phyloP scores from a whole-genome alignment of 1,139 yeast genomes.

The Sugiyamaella paludigena region DNA sequence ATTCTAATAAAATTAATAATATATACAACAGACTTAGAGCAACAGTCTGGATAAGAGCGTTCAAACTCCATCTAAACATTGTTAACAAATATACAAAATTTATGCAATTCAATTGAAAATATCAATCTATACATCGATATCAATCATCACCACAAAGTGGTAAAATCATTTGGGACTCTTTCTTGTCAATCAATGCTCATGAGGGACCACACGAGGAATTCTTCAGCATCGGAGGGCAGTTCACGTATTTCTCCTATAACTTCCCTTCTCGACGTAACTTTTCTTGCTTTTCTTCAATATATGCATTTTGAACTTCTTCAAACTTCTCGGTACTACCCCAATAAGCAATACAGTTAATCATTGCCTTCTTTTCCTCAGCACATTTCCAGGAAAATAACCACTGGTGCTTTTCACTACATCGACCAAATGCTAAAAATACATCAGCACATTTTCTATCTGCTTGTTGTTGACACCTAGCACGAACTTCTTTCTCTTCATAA shows the following conservation, averaged over 20 bases:
- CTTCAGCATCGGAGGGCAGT: neutral
- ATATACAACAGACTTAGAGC: no score
- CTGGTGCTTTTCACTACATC: slow-evolving; percentile 55
- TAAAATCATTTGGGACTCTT: no score
- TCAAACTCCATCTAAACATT: no score
- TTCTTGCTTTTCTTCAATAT: slow-evolving; percentile 29
- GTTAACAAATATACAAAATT: no score
- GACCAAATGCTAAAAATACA: slow-evolving; percentile 45
- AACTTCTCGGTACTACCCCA: slow-evolving; percentile 60
- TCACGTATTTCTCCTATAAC: slow-evolving; percentile 1
- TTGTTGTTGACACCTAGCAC: slow-evolving; percentile 71
- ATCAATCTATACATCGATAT: no score
- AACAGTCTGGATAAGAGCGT: no score
- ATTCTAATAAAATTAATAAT: no score
- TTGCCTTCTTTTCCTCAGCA: slow-evolving; percentile 54
- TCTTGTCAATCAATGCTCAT: no score
- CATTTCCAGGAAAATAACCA: slow-evolving; percentile 58
- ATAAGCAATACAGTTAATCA: slow-evolving; percentile 68
- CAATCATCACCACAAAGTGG: no score
- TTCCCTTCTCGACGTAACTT: slow-evolving; percentile 19
- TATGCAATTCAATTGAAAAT: no score
- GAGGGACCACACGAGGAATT: neutral
- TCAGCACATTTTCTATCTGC: slow-evolving; percentile 73
- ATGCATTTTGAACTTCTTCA: slow-evolving; percentile 64
- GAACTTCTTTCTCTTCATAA: slow-evolving; percentile 76